Evolutionary conservation across 2,329 filamentous ascomycete genomes (phyloP), one percentile per base, ranked within the genome.

Genomic region (Emergomyces africanus): DNA sequence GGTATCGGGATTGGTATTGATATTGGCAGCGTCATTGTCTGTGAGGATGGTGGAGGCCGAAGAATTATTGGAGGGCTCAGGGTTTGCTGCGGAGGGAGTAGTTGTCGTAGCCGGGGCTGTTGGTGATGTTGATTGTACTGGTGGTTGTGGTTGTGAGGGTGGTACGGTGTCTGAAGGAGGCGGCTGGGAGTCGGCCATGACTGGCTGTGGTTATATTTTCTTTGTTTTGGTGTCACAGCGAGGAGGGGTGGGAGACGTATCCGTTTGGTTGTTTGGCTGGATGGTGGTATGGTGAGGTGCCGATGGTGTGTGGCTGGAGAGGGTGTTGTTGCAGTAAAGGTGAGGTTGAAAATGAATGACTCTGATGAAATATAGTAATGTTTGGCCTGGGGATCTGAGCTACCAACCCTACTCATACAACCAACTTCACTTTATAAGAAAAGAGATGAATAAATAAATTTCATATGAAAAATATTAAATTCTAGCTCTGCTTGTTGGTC

Each of bases 181-280:
- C 46, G 18, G 59, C 57, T 48, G 39, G 30, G 33, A 54, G 46
- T 50, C 42, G 54, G 56, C 37, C 42, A 50, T 60, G 44, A 39
- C 50, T 54, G 41, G 37, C 54, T 23, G 58, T 4, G 46, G 30
- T 28, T 49, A 12, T 49, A 44, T 5, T 10, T 20, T 4, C 3
- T 35, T 57, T 48, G 55, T 57, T 55, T 46, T 20, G 41, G 42
- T 46, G 20, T 23, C 42, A 46, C 42, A 20, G 20, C 9, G 48
- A 28, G 25, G 25, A n/a, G 23, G 12, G 44, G 20, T 15, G 25
- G 10, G 20, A 48, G 44, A 6, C 23, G 20, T 28, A 4, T 33
- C 12, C 14, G 14, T 25, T 50, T 50, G 28, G 48, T 50, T 50
- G 48, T 33, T 33, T 20, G 42, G 15, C 9, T 33, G 30, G 49